Conservation (phyloP, 495 filamentous ascomycete genomes). For the Penicillium simplicissimum region DNA sequence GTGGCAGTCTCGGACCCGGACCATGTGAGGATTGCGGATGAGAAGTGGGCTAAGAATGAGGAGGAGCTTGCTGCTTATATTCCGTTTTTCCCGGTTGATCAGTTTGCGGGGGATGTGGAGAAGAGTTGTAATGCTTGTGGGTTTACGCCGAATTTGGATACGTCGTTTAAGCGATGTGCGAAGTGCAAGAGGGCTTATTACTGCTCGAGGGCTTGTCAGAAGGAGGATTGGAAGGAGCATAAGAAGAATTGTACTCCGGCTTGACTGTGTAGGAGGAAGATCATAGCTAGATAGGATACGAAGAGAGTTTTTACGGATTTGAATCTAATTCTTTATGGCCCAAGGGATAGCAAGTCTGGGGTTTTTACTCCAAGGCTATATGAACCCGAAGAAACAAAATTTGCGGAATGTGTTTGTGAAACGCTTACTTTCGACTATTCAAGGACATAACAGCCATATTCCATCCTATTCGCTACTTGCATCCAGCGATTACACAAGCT, state of each 20-base stretch:
- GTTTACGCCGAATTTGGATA: conserved; percentile 11
- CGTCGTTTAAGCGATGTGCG: conserved; percentile 3
- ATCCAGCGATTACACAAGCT: too few relatives aligned
- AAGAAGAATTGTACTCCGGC: not conserved
- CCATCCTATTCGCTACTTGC: not conserved
- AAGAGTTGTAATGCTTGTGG: conserved; percentile 10
- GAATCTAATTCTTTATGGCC: not conserved
- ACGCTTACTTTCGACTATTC: too few relatives aligned
- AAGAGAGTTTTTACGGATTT: not conserved
- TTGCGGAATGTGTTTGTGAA: too few relatives aligned
- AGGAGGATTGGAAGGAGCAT: conserved; percentile 5
- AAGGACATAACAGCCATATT: not conserved
- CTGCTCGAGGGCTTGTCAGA: conserved; percentile 16
- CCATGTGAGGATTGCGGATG: not conserved
- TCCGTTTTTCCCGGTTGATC: conserved; percentile 2
- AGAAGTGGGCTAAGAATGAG: not conserved
- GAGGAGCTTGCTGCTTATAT: not conserved
- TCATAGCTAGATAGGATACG: not conserved
- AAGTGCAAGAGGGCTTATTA: conserved; percentile 10
- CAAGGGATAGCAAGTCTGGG: not conserved
- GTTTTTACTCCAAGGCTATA: too few relatives aligned
- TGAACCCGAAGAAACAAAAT: too few relatives aligned
- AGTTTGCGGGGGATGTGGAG: conserved; percentile 6
- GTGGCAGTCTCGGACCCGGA: not conserved
- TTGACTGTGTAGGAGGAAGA: not conserved